Percentiles rank a stretch among this genome's conserved stretches.
Conservation (phyloP, 345 rosid species). For the Salix caprea region DNA sequence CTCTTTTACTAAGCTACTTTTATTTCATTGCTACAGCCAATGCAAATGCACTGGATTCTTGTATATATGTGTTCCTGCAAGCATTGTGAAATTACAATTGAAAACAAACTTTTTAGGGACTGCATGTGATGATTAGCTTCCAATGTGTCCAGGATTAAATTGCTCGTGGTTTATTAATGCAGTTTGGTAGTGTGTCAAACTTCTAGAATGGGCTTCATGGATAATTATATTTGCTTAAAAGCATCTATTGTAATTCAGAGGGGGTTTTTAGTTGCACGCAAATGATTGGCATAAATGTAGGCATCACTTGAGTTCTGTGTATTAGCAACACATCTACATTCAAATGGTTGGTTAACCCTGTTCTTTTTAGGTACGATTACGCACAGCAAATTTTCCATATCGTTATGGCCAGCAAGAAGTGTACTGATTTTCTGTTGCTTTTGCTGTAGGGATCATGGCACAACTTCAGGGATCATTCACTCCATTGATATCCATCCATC, state of each 20-base stretch:
- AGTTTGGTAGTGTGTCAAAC: not conserved
- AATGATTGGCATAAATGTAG: not conserved
- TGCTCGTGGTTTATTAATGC: not conserved
- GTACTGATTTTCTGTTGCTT: conserved; percentile 5
- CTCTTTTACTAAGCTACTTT: not conserved
- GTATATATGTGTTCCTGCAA: not conserved
- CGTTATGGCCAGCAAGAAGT: not conserved
- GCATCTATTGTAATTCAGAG: not conserved
- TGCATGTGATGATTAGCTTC: not conserved
- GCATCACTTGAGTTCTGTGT: not conserved
- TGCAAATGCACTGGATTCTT: not conserved
- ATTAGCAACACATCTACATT: too few relatives aligned
- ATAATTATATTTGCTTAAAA: not conserved
- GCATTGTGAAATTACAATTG: not conserved
- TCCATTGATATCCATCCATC: conserved; percentile 91
- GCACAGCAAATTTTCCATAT: not conserved
- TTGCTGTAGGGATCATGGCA: conserved; percentile 60
- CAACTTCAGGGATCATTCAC: conserved; percentile 64
- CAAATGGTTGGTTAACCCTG: not conserved
- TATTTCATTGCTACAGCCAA: not conserved
- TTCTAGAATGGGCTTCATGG: not conserved
- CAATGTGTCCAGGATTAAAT: not conserved
- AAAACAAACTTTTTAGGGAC: not conserved
- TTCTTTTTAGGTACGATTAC: not conserved
- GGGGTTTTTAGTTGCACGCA: not conserved